These are phyloP conservation scores for Cadophora gregata DNA, from an alignment of 2,329 filamentous ascomycete species.

Conservation along the genomic window DNA sequence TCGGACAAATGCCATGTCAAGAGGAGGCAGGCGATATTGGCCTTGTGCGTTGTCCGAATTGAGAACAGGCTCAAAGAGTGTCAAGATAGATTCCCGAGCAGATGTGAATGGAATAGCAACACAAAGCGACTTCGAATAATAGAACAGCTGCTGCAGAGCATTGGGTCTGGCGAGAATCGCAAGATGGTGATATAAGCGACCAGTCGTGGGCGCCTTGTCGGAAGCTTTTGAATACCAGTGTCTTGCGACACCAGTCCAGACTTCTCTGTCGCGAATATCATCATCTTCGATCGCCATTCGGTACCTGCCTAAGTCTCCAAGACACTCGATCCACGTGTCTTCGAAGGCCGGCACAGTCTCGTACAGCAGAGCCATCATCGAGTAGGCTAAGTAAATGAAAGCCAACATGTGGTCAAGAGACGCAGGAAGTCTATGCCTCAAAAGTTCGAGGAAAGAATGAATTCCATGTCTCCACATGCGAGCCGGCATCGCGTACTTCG, in stretches of 20 bases:
- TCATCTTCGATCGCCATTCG: slow-evolving; percentile 90
- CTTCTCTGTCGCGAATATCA: slow-evolving; percentile 72
- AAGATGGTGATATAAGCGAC: slow-evolving; percentile 85
- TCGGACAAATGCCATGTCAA: slow-evolving; percentile 67
- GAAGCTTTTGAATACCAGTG: slow-evolving; percentile 76
- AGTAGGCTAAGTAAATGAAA: slow-evolving; percentile 89
- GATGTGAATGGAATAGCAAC: slow-evolving; percentile 62
- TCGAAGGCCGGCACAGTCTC: slow-evolving; percentile 85
- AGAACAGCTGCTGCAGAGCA: slow-evolving; percentile 73
- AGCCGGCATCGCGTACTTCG: slow-evolving; percentile 89
- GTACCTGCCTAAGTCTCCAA: slow-evolving; percentile 85
- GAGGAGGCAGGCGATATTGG: slow-evolving; percentile 47
- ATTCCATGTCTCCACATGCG: slow-evolving; percentile 95
- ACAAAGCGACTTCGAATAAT: slow-evolving; percentile 73
- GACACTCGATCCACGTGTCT: slow-evolving; percentile 86
- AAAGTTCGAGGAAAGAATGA: slow-evolving; percentile 79
- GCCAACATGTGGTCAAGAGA: slow-evolving; percentile 88
- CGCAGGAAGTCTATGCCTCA: slow-evolving; percentile 74
- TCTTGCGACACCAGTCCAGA: slow-evolving; percentile 80
- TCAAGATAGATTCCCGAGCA: slow-evolving; percentile 73
- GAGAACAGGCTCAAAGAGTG: slow-evolving; percentile 67
- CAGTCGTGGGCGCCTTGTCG: slow-evolving; percentile 75
- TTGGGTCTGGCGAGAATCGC: slow-evolving; percentile 78
- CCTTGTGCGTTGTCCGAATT: slow-evolving; percentile 46
- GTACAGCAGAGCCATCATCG: slow-evolving; percentile 85